Conservation (phyloP, 2,329 filamentous ascomycete genomes). For the Escovopsis sp. region DNA sequence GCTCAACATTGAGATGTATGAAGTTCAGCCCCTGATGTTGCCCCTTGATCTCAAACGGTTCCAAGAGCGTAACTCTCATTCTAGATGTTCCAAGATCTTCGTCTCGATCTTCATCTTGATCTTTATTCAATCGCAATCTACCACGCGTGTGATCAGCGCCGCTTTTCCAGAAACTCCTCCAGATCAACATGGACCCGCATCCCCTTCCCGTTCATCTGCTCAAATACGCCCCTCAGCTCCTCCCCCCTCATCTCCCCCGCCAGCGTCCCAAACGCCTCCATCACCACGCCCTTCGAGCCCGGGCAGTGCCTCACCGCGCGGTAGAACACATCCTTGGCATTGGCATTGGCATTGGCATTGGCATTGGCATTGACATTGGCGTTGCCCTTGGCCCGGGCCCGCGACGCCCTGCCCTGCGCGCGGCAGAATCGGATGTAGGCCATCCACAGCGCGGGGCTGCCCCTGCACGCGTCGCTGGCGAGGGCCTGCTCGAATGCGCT, state of each 20-base stretch:
- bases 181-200: slow-evolving; percentile 36
- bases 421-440: slow-evolving; percentile 35
- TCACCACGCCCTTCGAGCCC: slow-evolving; percentile 33
- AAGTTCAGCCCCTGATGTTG: too few relatives aligned
- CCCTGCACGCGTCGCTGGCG: slow-evolving; percentile 22
- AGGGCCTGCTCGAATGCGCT: slow-evolving; percentile 40
- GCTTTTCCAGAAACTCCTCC: slow-evolving; percentile 30
- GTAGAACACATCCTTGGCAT: slow-evolving; percentile 34
- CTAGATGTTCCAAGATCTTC: neutral
- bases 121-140: too few relatives aligned
- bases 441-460: slow-evolving; percentile 32
- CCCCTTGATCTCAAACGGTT: too few relatives aligned
- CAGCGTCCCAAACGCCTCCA: slow-evolving; percentile 36
- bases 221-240: slow-evolving; percentile 34
- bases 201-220: slow-evolving; percentile 33
- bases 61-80: neutral
- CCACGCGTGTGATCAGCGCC: slow-evolving; percentile 7
- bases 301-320: slow-evolving; percentile 32
- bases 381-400: neutral
- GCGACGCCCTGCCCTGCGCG: slow-evolving; percentile 7
- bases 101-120: neutral
- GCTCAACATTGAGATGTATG: too few relatives aligned
- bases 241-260: slow-evolving; percentile 28
- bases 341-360: slow-evolving; percentile 4
- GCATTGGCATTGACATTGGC: too few relatives aligned